Base-by-base conservation (phyloP, 2,329 filamentous ascomycete species). In the Xylariaceae sp. region DNA sequence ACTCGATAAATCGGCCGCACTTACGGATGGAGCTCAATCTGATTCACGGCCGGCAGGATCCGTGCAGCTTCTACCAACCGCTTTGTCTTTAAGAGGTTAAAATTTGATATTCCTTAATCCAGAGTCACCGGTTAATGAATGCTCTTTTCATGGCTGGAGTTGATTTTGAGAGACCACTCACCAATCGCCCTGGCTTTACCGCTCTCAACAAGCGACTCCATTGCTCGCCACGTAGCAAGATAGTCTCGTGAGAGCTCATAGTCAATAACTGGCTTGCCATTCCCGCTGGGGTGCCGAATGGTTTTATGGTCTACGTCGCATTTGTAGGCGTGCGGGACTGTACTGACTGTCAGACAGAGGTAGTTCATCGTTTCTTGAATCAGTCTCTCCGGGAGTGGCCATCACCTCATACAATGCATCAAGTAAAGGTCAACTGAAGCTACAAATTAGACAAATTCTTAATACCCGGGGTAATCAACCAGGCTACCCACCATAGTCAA, bases 351-450 rank as follows among this genome's bases (percentile, higher is more conserved):
- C 39, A 43, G 48, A 11, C 36, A 20, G 27, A 36, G 24, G 30
- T 39, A 49, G 13, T 37, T n/a, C 18, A 37, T 32, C 18, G 11
- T 15, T 37, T 15, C 29, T 29, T 7, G 10, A 33, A 40, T 26
- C 21, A 9, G 30, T 39, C 21, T 39, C 26, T 40, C 44, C 13
- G 24, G 26, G 32, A 43, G 20, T 15, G 20, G 30, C 32, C 39
- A 30, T 33, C 21, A 16, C 41, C 45, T 52, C 36, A 43, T 55
- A 58, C 49, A 57, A 24, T 58, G 55, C 55, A 58, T 58, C 24
- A 54, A 45, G 37, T 54, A 58, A n/a, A 58, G 50, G 36, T 58
- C 55, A 41, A 58, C 55, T 58, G n/a, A n/a, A 46, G 26, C 49
- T 29, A 33, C 32, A 21, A 30, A 26, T 48, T 24, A 44, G 33